Conservation (phyloP, 371 early-diverging fungal species). For the Blakeslea trispora region DNA sequence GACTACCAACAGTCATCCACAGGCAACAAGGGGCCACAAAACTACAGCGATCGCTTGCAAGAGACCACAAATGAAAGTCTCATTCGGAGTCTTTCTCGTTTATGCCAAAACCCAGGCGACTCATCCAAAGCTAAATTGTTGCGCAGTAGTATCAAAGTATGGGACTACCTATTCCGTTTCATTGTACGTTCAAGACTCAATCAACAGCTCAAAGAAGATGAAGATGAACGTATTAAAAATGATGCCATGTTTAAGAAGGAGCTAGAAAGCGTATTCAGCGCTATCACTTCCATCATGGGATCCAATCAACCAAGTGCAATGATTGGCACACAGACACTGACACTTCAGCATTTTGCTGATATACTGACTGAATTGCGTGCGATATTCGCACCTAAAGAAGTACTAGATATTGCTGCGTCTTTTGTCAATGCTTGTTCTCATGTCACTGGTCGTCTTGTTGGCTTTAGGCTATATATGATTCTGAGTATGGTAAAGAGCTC, state of each 20-base stretch:
- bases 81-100: slow-evolving; percentile 45
- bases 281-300: slow-evolving; percentile 57
- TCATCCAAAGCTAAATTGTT: slow-evolving; percentile 52
- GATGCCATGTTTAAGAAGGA: slow-evolving; percentile 46
- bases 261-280: slow-evolving; percentile 34
- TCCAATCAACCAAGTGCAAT: slow-evolving; percentile 54
- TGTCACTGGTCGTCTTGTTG: slow-evolving; percentile 59
- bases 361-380: slow-evolving; percentile 55
- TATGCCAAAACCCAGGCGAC: slow-evolving; percentile 50
- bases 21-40: neutral
- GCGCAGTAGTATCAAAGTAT: slow-evolving; percentile 69
- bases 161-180: slow-evolving; percentile 67
- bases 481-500: slow-evolving; percentile 60
- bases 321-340: slow-evolving; percentile 70
- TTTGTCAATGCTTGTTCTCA: slow-evolving; percentile 58
- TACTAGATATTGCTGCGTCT: slow-evolving; percentile 49
- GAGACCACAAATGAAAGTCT: slow-evolving; percentile 41
- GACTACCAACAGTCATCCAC: slow-evolving; percentile 19
- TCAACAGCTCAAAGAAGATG: slow-evolving; percentile 39
- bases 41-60: slow-evolving; percentile 11
- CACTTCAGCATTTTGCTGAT: slow-evolving; percentile 65
- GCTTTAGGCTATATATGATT: slow-evolving; percentile 61
- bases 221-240: slow-evolving; percentile 30
- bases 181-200: slow-evolving; percentile 50
- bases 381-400: slow-evolving; percentile 49